phyloP scores from a whole-genome alignment of 176 grass and related monocot genomes.

The Musa troglodytarum region DNA sequence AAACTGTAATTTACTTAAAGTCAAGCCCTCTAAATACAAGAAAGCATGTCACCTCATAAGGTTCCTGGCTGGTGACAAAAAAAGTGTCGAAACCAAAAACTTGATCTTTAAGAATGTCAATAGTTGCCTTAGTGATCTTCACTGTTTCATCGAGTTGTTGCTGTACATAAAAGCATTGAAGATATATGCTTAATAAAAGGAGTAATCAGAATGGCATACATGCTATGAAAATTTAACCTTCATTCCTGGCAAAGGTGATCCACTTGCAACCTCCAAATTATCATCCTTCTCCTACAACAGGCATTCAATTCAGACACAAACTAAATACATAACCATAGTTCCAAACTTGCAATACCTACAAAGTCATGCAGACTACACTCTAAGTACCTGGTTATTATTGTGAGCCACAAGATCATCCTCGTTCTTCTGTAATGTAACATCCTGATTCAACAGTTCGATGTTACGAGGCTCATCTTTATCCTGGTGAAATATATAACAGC shows the following conservation, averaged over 20 bases:
- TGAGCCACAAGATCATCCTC: constrained; percentile 25
- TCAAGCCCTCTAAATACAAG: background rate
- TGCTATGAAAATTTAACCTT: constrained; percentile 42
- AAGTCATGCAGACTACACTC: constrained; percentile 1
- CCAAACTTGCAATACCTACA: background rate
- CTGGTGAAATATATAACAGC: constrained; percentile 45
- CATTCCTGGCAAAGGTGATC: constrained; percentile 95
- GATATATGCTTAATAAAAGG: constrained; percentile 5
- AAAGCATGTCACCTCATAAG: constrained; percentile 67
- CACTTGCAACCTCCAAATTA: constrained; percentile 49
- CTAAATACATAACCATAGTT: background rate
- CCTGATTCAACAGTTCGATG: constrained; percentile 33
- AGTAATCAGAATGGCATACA: constrained; percentile 9
- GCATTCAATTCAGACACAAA: constrained; percentile 19
- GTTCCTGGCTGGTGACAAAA: constrained; percentile 79
- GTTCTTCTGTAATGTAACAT: constrained; percentile 20
- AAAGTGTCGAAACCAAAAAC: constrained; percentile 95
- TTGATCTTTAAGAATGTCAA: constrained; percentile 96
- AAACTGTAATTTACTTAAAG: background rate
- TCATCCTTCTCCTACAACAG: constrained; percentile 48
- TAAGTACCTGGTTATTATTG: constrained; percentile 35
- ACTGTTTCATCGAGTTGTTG: constrained; percentile 76
- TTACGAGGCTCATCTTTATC: constrained; percentile 45
- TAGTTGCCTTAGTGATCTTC: constrained; percentile 72
- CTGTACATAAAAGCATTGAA: constrained; percentile 35